A percentile compares a stretch with the other conserved stretches of the same genome.
phyloP scores from a whole-genome alignment of 305 asterid species.

The Fraxinus dipetala region DNA sequence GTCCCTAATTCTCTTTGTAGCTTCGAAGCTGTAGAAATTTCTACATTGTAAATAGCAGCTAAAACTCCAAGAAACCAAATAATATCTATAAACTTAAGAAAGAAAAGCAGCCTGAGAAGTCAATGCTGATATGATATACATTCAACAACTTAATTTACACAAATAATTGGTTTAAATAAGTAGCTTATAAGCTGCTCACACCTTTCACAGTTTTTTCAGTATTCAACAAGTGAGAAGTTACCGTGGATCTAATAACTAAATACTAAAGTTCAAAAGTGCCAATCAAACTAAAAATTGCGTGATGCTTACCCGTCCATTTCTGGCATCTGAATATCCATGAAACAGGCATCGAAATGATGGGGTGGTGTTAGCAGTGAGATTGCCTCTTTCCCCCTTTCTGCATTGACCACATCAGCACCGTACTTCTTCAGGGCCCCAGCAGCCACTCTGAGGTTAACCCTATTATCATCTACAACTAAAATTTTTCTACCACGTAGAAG shows the following conservation, averaged over 20 bases:
- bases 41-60: not conserved
- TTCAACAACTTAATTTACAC: not conserved
- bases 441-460: conserved; percentile 86
- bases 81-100: not conserved
- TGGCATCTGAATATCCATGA: conserved; percentile 99
- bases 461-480: conserved; percentile 85
- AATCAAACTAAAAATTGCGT: not conserved
- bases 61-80: not conserved
- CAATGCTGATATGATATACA: not conserved
- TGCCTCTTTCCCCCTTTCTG: conserved; percentile 77
- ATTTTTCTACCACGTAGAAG: conserved; percentile 79
- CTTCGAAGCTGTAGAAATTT: conserved; percentile 55
- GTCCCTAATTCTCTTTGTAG: too few relatives aligned
- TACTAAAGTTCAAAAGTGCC: not conserved
- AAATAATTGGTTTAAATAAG: not conserved
- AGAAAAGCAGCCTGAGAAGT: not conserved
- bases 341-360: conserved; percentile 95
- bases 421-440: conserved; percentile 82
- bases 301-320: conserved; percentile 88
- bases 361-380: conserved; percentile 69
- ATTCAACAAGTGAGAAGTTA: not conserved
- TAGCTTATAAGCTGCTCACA: not conserved
- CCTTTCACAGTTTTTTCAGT: not conserved
- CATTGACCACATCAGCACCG: conserved; percentile 90
- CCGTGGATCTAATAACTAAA: not conserved